Percentiles rank a stretch among this genome's conserved stretches.
These are phyloP conservation scores for Globisporangium heterothallicum DNA, from an alignment of 352 stramenopile genomes.

Conservation along the genomic window DNA sequence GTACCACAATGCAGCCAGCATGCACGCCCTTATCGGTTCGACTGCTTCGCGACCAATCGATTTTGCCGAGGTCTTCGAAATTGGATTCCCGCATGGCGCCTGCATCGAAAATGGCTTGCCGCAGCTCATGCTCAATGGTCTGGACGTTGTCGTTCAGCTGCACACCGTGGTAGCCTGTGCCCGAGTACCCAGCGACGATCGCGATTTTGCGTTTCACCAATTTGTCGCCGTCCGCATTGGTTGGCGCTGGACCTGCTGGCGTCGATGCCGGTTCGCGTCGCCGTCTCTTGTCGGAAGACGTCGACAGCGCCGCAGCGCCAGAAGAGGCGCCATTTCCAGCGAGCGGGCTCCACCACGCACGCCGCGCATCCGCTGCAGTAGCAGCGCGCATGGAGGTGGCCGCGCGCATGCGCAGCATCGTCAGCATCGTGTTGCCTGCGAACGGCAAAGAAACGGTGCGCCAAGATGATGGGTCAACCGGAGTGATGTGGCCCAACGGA, in stretches of 20 bases:
- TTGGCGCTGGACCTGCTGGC: background rate
- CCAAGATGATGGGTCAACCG: no score
- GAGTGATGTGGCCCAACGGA: no score
- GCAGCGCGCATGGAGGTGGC: background rate
- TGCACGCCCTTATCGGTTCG: slow-evolving; percentile 92
- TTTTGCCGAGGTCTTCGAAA: slow-evolving; percentile 83
- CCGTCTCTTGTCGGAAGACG: slow-evolving; percentile 13
- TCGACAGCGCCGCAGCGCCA: background rate
- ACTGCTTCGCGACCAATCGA: slow-evolving; percentile 87
- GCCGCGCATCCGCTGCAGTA: slow-evolving; percentile 3
- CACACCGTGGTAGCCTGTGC: slow-evolving; percentile 71
- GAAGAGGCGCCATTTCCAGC: background rate
- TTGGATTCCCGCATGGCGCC: slow-evolving; percentile 87
- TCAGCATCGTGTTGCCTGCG: background rate
- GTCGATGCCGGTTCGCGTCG: slow-evolving; percentile 5
- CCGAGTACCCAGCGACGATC: slow-evolving; percentile 80
- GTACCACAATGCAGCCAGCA: slow-evolving; percentile 83
- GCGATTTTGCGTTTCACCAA: slow-evolving; percentile 86
- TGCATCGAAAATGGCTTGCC: slow-evolving; percentile 64
- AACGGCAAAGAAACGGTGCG: no score
- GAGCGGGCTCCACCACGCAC: background rate
- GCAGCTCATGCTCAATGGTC: slow-evolving; percentile 84
- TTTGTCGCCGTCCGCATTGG: slow-evolving; percentile 13
- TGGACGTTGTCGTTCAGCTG: slow-evolving; percentile 74
- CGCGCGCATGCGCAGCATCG: background rate